A percentile compares a stretch with the other conserved stretches of the same genome.
Evolutionary conservation across 805 yeast genomes (phyloP).

Genomic region (Starmerella asiatica): DNA sequence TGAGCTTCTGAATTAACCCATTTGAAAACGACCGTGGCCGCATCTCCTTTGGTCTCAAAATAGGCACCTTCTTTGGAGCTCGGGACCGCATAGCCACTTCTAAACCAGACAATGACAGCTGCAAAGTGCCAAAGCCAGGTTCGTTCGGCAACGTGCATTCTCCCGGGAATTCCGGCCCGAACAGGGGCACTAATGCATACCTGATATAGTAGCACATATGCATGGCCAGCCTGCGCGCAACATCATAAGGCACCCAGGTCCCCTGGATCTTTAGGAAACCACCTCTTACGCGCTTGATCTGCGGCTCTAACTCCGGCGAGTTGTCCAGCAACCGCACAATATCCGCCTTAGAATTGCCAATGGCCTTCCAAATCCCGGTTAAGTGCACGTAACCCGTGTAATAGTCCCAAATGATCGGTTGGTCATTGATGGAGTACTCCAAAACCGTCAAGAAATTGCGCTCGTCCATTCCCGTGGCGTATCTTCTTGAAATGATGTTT

Average conservation of each 20-base stretch:
- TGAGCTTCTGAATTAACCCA: no score
- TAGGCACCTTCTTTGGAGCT: neutral
- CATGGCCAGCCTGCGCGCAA: slow-evolving; percentile 54
- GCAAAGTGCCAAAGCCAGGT: slow-evolving; percentile 51
- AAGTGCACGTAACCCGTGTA: slow-evolving; percentile 74
- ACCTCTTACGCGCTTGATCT: slow-evolving; percentile 66
- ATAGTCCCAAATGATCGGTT: slow-evolving; percentile 78
- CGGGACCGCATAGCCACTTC: neutral
- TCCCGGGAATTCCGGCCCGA: slow-evolving; percentile 56
- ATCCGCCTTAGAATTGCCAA: slow-evolving; percentile 60
- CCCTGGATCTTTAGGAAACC: slow-evolving; percentile 89
- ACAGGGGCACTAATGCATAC: slow-evolving; percentile 61
- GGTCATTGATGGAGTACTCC: slow-evolving; percentile 54
- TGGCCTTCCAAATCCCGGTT: slow-evolving; percentile 77
- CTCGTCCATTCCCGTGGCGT: slow-evolving; percentile 63
- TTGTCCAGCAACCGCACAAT: slow-evolving; percentile 55
- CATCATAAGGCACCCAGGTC: slow-evolving; percentile 70
- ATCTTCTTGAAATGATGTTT: slow-evolving; percentile 27
- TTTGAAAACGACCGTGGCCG: no score
- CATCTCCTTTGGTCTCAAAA: neutral
- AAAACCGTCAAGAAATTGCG: slow-evolving; percentile 55
- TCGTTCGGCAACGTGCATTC: slow-evolving; percentile 47
- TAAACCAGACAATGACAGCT: slow-evolving; percentile 18
- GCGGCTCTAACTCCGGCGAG: slow-evolving; percentile 48
- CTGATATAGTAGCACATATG: slow-evolving; percentile 69